Base-by-base conservation (phyloP, 352 stramenopile species). In the Pythium guiyangense region DNA sequence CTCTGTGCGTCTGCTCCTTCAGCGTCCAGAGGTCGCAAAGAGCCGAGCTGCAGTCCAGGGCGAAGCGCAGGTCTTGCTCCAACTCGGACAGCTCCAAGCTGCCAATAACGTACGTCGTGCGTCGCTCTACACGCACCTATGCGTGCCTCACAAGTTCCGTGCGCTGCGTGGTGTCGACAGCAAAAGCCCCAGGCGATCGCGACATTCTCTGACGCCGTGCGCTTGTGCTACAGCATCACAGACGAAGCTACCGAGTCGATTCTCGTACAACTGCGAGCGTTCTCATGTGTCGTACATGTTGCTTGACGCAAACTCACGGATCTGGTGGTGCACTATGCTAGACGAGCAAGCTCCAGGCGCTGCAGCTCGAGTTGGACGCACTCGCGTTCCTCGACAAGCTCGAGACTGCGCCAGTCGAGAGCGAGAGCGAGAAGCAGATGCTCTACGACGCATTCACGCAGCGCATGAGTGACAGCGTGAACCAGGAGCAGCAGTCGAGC, bases 231-330 rank as follows among this genome's bases (percentile, higher is more conserved):
- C 49, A 64, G 62, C 20, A 51, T 77, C 25, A 63, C 67, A 12
- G 77, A 88, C 50, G 73, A 84, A 63, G 67, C 61, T 14, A 77
- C 62, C 6, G 77, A 84, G 43, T 63, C 64, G 17, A 63, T 69
- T 45, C 52, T 86, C 35, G 77, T 84, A 60, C 20, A n/a, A 1
- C 20, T 6, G n/a, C 22, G 4, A 20, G 3, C 39, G 9, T 6
- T 20, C 4, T 45, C 6, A 15, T 44, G 4, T 44, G 15, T 20
- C n/a, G n/a, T n/a, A n/a, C n/a, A n/a, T n/a, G n/a, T n/a, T n/a
- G n/a, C n/a, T n/a, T n/a, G n/a, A n/a, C n/a, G n/a, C n/a, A n/a
- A n/a, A n/a, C n/a, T n/a, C n/a, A 44, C 8, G 6, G 8, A 37
- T 4, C 8, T 37, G 25, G 15, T 37, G 22, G n/a, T 48, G 20